A percentile compares a stretch with the other conserved stretches of the same genome.
Evolutionary conservation across 2,329 filamentous ascomycete genomes (phyloP).

Genomic region (Madurella mycetomatis): DNA sequence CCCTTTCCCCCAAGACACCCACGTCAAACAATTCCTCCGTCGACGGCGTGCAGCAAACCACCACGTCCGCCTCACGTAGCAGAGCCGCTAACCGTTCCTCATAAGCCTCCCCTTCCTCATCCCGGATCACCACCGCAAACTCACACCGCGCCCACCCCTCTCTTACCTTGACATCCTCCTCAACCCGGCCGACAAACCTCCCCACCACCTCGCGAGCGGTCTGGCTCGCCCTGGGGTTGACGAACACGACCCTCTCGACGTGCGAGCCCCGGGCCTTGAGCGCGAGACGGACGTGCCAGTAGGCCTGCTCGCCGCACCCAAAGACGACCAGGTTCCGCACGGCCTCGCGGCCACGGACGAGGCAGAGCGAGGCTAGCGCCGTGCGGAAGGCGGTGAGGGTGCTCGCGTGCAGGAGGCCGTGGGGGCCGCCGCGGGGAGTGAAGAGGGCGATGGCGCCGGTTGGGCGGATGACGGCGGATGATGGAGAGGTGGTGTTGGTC

Average conservation of each 20-base stretch:
- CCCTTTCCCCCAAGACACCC: conserved; percentile 64
- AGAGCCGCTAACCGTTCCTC: conserved; percentile 64
- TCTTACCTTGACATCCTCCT: conserved; percentile 41
- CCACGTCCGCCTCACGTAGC: conserved; percentile 68
- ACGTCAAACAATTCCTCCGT: conserved; percentile 70
- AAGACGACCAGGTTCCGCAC: conserved; percentile 74
- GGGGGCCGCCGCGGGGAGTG: conserved; percentile 54
- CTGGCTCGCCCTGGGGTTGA: conserved; percentile 68
- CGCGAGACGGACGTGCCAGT: conserved; percentile 87
- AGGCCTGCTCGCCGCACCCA: conserved; percentile 83
- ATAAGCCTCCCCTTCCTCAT: conserved; percentile 63
- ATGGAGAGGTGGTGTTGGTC: conserved; percentile 11
- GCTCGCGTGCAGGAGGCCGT: conserved; percentile 67
- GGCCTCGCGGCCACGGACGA: conserved; percentile 63
- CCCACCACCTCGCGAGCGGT: conserved; percentile 49
- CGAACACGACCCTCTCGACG: conserved; percentile 75
- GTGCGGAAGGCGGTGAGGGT: conserved; percentile 79
- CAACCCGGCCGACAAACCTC: conserved; percentile 46
- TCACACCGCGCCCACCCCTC: conserved; percentile 63
- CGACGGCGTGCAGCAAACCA: conserved; percentile 85
- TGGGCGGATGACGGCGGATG: conserved; percentile 40
- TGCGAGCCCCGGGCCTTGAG: conserved; percentile 67
- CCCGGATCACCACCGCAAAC: conserved; percentile 64
- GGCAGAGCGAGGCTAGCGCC: conserved; percentile 64
- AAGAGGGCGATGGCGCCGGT: conserved; percentile 69